Base-by-base conservation (phyloP, 2,329 filamentous ascomycete genomes). In the Tolypocladium tundrense region DNA sequence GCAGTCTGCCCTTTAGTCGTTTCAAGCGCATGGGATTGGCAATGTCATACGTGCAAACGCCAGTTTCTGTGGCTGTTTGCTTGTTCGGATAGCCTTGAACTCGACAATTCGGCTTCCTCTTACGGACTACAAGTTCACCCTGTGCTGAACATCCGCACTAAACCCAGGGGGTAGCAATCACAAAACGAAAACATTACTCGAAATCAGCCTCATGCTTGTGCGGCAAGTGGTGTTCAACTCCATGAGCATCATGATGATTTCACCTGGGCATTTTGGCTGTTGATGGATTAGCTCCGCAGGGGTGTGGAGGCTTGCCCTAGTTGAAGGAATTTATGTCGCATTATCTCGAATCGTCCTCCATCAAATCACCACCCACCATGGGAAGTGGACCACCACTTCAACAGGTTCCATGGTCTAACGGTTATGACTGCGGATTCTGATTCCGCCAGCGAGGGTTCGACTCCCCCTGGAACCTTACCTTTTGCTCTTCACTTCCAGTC, bases 381-480 rank as follows among this genome's bases (percentile, higher is more conserved):
- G 58, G 66, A 67, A 66, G 63, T 59, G 64, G 63, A 33, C 5
- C 53, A 69, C 66, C 62, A 58, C 60, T 66, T 66, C 61, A 61
- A 51, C 1, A 0, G 68, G 69, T 70, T 70, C 64, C 66, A 66
- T 71, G 68, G 67, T 71, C 69, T 71, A 70, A 70, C 68, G 68
- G 68, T 68, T 63, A 71, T 71, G 68, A 70, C 68, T 71, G 68
- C 69, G 67, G 69, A 70, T 62, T 62, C 61, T 70, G 68, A 70
- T 70, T 70, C 69, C 67, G 67, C 68, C 69, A 71, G 68, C 68
- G 68, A 69, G 68, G 68, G 67, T 70, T 69, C 68, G 68, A 71
- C 68, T 70, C 68, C 68, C 68, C 42, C 67, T 66, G 66, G 66
- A 66, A 71, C 69, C 68, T 70, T 27, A 35, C 4, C 61, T 63